phyloP scores from a whole-genome alignment of 768 basidiomycete genomes.

The Kwoniella sp. region DNA sequence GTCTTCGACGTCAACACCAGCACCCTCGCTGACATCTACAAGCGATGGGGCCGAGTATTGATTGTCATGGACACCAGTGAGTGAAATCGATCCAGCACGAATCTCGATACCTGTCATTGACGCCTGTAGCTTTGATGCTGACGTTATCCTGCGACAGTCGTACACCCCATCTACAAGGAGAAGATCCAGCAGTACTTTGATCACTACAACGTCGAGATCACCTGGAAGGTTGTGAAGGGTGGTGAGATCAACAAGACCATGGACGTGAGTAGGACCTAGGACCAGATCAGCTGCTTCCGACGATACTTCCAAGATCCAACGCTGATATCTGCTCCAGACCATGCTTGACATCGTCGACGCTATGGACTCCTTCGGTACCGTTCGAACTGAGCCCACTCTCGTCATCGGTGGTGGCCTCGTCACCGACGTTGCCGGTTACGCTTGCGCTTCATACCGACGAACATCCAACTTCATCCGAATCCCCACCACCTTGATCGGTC shows the following conservation, averaged over 20 bases:
- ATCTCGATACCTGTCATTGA: too few species aligned
- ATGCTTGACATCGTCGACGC: slow-evolving; percentile 57
- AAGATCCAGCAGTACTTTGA: slow-evolving; percentile 53
- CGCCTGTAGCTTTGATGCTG: too few species aligned
- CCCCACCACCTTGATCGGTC: slow-evolving; percentile 56
- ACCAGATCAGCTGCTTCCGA: too few species aligned
- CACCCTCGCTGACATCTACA: slow-evolving; percentile 54
- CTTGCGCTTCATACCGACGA: slow-evolving; percentile 55
- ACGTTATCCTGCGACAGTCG: too few species aligned
- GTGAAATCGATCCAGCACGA: slow-evolving; percentile 22
- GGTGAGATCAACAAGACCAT: slow-evolving; percentile 57
- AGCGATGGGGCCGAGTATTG: slow-evolving; percentile 54
- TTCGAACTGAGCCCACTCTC: slow-evolving; percentile 56
- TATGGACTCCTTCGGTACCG: slow-evolving; percentile 56
- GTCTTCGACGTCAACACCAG: slow-evolving; percentile 52
- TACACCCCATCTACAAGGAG: slow-evolving; percentile 51
- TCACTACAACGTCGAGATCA: slow-evolving; percentile 51
- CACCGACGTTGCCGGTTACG: slow-evolving; percentile 54
- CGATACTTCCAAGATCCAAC: too few species aligned
- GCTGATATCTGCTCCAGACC: slow-evolving; percentile 34
- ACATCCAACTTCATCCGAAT: slow-evolving; percentile 55
- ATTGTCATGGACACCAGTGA: slow-evolving; percentile 55
- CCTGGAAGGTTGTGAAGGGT: slow-evolving; percentile 55
- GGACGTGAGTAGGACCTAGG: slow-evolving; percentile 53
- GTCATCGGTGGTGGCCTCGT: slow-evolving; percentile 56